Evolutionary conservation across 2,329 filamentous ascomycete genomes (phyloP), one percentile per base, ranked within the genome.

Genomic region (Tolypocladium tundrense): DNA sequence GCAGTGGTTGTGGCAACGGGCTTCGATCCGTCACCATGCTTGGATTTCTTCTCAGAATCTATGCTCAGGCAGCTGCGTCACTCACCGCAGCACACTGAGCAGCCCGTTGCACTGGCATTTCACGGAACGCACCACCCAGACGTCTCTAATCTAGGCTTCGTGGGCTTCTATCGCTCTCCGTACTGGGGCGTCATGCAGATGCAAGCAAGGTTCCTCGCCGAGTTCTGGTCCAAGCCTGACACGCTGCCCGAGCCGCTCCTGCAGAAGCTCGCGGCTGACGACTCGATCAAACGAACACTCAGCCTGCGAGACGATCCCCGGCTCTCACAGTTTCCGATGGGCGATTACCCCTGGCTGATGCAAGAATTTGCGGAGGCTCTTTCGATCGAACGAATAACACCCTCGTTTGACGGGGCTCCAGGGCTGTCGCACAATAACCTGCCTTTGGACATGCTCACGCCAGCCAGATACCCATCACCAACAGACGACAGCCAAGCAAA

Each of bases 101-200:
- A 86, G n/a, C 85, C 86, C 0, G 69, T 90, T 1, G 81, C 87
- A 0, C 75, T 94, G 0, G 83, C 87, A 27, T 85, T 87, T 54
- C 86, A 89, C 62, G 83, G 82, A 1, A 86, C 85, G 0, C 76
- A 86, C 57, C 82, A 86, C 59, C 79, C 80, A 0, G 73, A 77
- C 0, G 70, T 91, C 0, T 80, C 86, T 0, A 81, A 81, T 7
- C 73, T 94, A 0, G 89, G 88, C 0, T 92, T 94, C 65, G 86
- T 94, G 1, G 90, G 90, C 0, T 91, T 91, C 71, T 95, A 95
- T 67, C 82, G 90, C 60, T 88, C 88, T 0, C 89, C 90, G 0
- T 94, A 90, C 69, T 95, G 90, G 90, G 88, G 88, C 1, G 85
- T 91, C 0, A 91, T 93, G 80, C 90, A 94, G 69, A 89, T 91